A percentile compares a stretch with the other conserved stretches of the same genome.
Evolutionary conservation across 495 filamentous ascomycete genomes (phyloP).

Genomic region (Penicillium lagena): DNA sequence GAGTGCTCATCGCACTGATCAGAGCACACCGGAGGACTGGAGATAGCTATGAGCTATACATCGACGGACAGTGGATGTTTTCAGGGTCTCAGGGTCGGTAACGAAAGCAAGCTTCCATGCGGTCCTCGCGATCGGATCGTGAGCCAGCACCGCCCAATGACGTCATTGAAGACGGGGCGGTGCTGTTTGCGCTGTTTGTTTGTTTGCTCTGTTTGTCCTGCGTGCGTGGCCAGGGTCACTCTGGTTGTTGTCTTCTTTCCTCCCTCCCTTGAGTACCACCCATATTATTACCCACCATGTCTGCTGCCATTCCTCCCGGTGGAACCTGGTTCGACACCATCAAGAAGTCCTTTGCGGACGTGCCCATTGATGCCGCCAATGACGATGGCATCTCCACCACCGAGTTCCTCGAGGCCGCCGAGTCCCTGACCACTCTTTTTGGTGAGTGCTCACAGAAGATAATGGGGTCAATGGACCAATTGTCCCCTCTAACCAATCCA

Average conservation of each 20-base stretch:
- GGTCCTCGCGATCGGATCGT: constrained; percentile 7
- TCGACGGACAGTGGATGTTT: not conserved
- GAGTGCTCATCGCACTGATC: constrained; percentile 27
- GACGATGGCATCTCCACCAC: constrained; percentile 72
- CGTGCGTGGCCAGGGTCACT: constrained; percentile 10
- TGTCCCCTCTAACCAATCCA: too few relatives aligned
- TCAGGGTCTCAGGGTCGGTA: too few relatives aligned
- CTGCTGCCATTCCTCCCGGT: constrained; percentile 44
- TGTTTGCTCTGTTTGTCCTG: constrained; percentile 18
- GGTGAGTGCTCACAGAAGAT: constrained; percentile 44
- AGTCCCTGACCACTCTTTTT: constrained; percentile 79
- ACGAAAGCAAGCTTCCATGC: too few relatives aligned
- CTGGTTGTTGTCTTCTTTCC: too few relatives aligned
- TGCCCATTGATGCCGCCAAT: constrained; percentile 64
- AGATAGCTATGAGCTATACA: not conserved
- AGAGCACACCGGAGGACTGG: constrained; percentile 1
- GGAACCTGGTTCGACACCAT: constrained; percentile 79
- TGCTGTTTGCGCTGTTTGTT: not conserved
- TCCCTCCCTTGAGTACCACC: too few relatives aligned
- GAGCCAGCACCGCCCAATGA: constrained; percentile 20
- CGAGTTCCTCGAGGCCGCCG: constrained; percentile 88
- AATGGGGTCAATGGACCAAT: constrained; percentile 3
- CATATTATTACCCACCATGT: not conserved
- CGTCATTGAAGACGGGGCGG: constrained; percentile 12
- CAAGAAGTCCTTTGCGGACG: constrained; percentile 74